Evolutionary conservation across 2,329 filamentous ascomycete genomes (phyloP), one percentile per base, ranked within the genome.

Genomic region (Colletotrichum sp.): DNA sequence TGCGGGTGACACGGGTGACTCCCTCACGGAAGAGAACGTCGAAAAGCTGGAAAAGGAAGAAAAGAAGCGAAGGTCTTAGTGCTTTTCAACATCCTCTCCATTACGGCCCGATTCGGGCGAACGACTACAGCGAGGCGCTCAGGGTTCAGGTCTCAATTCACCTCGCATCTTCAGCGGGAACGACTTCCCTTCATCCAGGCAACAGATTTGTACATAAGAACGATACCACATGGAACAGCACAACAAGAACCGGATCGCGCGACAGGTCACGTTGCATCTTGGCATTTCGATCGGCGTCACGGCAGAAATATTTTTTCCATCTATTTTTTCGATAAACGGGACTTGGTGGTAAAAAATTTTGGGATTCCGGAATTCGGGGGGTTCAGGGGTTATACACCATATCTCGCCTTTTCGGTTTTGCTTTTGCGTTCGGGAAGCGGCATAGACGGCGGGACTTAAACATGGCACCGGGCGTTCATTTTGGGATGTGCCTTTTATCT

Each of bases 1-100:
- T 16, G 71, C 79, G 7, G 85, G 86, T 3, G 87, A 90, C 13
- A 72, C 79, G 9, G 85, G 86, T 4, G 87, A 90, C 71, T 86
- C 86, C 7, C 78, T 91, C 76, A 91, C 90, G 2, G 87, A 90
- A 77, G 89, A 89, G 79, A 91, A 91, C 78, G 83, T 91, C 63
- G 88, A 87, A 43, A 89, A 84, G 76, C 79, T 91, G 60, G 84
- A 85, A 72, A 83, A 82, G 72, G 84, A 87, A 71, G 84, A 72
- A 69, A 28, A 76, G 21, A 67, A 69, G 14, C 73, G 75, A 34
- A 69, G 76, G 4, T 57, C 36, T 8, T 69, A 69, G 59, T 52
- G 59, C n/a, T 68, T 34, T 16, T 16, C 68, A 68, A 48, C 63
- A 68, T 59, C 34, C 12, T 28, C 52, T n/a, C n/a, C 21, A 24